Base-by-base conservation (phyloP, 2,329 filamentous ascomycete species). In the Cladobotryum mycophilum region DNA sequence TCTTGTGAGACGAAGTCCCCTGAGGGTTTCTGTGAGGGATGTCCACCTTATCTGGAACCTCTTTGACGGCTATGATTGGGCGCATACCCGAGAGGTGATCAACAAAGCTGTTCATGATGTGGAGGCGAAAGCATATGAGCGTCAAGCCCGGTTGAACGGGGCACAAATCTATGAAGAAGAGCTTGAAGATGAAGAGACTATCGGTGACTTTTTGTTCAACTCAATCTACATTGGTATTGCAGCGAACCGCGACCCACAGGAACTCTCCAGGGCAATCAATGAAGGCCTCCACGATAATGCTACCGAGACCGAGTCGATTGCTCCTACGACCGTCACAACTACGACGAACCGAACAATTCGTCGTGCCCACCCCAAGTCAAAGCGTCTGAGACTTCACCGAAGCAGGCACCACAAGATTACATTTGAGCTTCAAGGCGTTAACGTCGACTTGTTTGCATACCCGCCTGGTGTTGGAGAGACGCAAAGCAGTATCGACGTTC, bases 21-120 rank as follows among this genome's bases (percentile, higher is more conserved):
- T 99, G 13, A 84, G 83, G 56, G 76, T 96, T 3, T 82, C 83
- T 5, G 79, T 97, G 14, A 84, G 88, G 22, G 89, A 96, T 62
- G 85, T 96, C 5, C 89, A 97, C 64, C 74, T 96, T 47, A 96
- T 97, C 53, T 99, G 93, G 93, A 95, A 99, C 62, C 74, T 99
- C 1, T 96, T 93, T 67, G 93, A 99, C 71, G 93, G 93, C 1
- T 99, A 96, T 64, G 95, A 99, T 68, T 99, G 95, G 95, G 81
- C 85, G 58, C 80, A 82, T 41, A 99, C 95, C 1, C 81, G 92
- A 41, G 86, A 93, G 55, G 82, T 86, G 4, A 96, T 99, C 51
- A 84, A 84, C 18, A 88, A 92, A 63, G 90, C 89, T 6, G 90
- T 99, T 2, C 83, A 93, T 53, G 85, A 95, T 48, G 86, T 99